phyloP scores from a whole-genome alignment of 2,329 filamentous ascomycete genomes.

The Fusarium buharicum region DNA sequence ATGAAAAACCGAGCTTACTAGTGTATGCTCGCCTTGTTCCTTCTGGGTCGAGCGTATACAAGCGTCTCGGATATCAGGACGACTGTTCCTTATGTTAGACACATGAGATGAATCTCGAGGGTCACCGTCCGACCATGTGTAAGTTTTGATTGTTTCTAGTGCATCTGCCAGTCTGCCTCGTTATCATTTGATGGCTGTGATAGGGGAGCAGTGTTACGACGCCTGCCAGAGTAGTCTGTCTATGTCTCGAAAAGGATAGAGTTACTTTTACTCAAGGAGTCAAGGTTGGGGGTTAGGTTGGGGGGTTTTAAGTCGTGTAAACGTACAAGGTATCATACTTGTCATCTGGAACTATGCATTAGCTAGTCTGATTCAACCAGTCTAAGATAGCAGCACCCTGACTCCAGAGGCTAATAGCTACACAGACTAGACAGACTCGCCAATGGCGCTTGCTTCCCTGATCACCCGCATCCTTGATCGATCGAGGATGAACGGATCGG shows the following conservation, averaged over 20 bases:
- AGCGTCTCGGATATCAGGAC: not conserved
- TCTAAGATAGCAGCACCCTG: not conserved
- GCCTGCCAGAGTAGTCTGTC: not conserved
- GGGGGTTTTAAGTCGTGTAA: not conserved
- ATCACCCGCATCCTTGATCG: slow-evolving; percentile 2
- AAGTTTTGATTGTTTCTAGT: slow-evolving; percentile 6
- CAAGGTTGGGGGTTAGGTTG: not conserved
- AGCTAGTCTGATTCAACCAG: not conserved
- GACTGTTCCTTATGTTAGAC: not conserved
- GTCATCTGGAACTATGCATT: not conserved
- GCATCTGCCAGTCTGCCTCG: not conserved
- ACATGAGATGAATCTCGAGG: not conserved
- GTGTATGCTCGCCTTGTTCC: not conserved
- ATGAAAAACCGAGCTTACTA: not conserved
- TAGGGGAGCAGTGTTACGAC: not conserved
- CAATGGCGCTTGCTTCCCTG: not conserved
- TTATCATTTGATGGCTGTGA: not conserved
- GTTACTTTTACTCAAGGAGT: not conserved
- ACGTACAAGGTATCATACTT: slow-evolving; percentile 7
- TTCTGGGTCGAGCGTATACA: not conserved
- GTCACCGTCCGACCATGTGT: not conserved
- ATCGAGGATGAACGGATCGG: slow-evolving; percentile 1
- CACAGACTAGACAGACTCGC: not conserved
- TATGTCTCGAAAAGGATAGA: not conserved
- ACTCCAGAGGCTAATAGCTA: not conserved